These are phyloP conservation scores for Chaetomium olivaceum DNA, from an alignment of 2,329 filamentous ascomycete species.

Conservation along the genomic window DNA sequence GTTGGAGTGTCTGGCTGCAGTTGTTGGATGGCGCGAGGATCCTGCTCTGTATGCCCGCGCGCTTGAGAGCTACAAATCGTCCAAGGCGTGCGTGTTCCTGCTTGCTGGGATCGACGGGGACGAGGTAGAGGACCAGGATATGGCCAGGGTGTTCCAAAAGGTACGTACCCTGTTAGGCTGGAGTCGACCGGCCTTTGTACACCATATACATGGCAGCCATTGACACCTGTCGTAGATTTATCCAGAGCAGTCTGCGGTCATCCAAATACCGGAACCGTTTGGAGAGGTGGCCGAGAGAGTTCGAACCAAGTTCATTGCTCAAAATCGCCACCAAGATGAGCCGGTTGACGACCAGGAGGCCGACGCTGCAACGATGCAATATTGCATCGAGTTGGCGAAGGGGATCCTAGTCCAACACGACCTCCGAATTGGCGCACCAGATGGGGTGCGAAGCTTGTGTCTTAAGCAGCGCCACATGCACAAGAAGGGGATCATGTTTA, in stretches of 20 bases:
- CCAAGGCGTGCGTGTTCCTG: constrained; percentile 18
- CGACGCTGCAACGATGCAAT: constrained; percentile 20
- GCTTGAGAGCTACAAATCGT: constrained; percentile 23
- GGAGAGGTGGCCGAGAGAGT: constrained; percentile 22
- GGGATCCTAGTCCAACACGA: constrained; percentile 17
- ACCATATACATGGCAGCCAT: background rate
- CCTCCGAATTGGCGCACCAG: constrained; percentile 16
- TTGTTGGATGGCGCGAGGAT: constrained; percentile 25
- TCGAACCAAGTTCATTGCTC: constrained; percentile 14
- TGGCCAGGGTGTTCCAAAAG: constrained; percentile 21
- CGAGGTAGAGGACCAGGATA: constrained; percentile 22
- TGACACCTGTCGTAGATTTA: constrained; percentile 8
- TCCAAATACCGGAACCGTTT: constrained; percentile 21
- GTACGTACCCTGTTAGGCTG: background rate
- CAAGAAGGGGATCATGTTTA: constrained; percentile 28
- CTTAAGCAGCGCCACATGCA: constrained; percentile 26
- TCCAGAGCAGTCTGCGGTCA: constrained; percentile 19
- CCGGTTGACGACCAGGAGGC: constrained; percentile 7
- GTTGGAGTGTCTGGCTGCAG: constrained; percentile 21
- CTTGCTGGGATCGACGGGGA: constrained; percentile 25
- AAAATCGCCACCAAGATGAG: constrained; percentile 8
- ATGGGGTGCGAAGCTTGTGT: constrained; percentile 18
- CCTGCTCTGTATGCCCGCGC: constrained; percentile 19
- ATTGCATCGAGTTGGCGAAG: constrained; percentile 20
- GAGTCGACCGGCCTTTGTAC: background rate